A percentile compares a stretch with the other conserved stretches of the same genome.
Conservation (phyloP, 345 rosid genomes). For the Boechera stricta region DNA sequence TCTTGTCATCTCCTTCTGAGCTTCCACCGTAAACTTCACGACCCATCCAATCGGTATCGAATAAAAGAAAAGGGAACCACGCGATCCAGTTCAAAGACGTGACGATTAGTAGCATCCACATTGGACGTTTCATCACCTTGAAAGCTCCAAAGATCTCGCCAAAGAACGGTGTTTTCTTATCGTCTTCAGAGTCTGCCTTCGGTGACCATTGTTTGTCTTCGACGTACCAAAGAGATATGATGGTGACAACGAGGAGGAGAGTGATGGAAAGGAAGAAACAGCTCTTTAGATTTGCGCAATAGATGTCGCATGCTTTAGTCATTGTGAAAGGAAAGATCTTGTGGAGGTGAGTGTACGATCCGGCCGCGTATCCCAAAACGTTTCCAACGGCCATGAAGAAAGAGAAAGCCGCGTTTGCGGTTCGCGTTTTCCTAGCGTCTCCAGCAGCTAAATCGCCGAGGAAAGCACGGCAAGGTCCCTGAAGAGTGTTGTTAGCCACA, state of each 20-base stretch:
- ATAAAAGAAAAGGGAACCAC: constrained; percentile 84
- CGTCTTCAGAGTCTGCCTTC: background rate
- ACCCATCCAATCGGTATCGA: constrained; percentile 92
- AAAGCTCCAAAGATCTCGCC: constrained; percentile 56
- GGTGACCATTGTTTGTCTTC: constrained; percentile 49
- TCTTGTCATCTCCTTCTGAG: constrained; percentile 37
- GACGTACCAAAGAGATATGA: constrained; percentile 50
- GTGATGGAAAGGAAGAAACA: constrained; percentile 70
- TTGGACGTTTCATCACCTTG: constrained; percentile 56
- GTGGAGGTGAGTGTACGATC: constrained; percentile 62
- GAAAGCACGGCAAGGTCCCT: constrained; percentile 84
- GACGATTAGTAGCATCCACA: constrained; percentile 67
- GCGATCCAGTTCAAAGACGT: constrained; percentile 77
- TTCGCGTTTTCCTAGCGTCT: constrained; percentile 55
- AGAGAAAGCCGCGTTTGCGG: constrained; percentile 63
- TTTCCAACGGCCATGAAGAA: constrained; percentile 95
- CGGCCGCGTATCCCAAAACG: constrained; percentile 80
- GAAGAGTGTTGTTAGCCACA: constrained; percentile 88
- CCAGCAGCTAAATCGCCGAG: constrained; percentile 73
- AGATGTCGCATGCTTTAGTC: constrained; percentile 67
- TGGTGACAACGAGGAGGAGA: constrained; percentile 50
- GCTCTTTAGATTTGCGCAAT: constrained; percentile 83
- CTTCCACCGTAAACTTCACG: constrained; percentile 80
- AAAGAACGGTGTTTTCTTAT: constrained; percentile 22
- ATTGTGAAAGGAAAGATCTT: constrained; percentile 64